Base-by-base conservation (phyloP, 2,329 filamentous ascomycete species). In the Coniella vitis region DNA sequence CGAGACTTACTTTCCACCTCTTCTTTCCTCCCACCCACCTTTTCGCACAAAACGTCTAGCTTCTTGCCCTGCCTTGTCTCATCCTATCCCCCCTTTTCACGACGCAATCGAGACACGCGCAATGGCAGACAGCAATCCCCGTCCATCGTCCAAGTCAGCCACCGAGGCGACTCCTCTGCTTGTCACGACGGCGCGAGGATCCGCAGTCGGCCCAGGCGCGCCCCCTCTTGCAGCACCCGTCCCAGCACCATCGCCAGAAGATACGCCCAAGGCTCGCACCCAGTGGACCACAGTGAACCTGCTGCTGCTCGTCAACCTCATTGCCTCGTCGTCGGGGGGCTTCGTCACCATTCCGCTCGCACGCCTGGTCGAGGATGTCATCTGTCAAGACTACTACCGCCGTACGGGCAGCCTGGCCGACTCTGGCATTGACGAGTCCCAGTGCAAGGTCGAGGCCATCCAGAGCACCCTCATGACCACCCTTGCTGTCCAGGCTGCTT, bases 391-490 rank as follows among this genome's bases (percentile, higher is more conserved):
- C n/a, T 49, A 49, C 41, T 49, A 49, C 29, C 25, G 13, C 20
- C 32, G 20, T 7, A 17, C 7, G 20, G 16, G 14, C 31, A 7
- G 37, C 17, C 17, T 5, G 8, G n/a, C 44, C 17, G 35, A 36
- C 14, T 25, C 22, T 10, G 45, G 45, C n/a, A 46, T 52, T 7
- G 50, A 52, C 25, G 46, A 52, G 46, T n/a, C 9, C n/a, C 20
- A 46, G 25, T 52, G 50, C 42, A 52, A 49, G 43, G 19, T 44
- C 14, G 50, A 52, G 32, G 17, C 34, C 12, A 38, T 52, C 45
- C 46, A 48, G 41, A 21, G 31, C 14, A 36, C 45, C 17, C 36
- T 52, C 32, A 41, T 46, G 12, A 39, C 25, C 31, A 42, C 43
- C 13, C 25, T 52, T 14, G 50, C 46, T 16, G 22, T 45, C 20